Base-by-base conservation (phyloP, 495 filamentous ascomycete genomes). In the Cercophora sp. region DNA sequence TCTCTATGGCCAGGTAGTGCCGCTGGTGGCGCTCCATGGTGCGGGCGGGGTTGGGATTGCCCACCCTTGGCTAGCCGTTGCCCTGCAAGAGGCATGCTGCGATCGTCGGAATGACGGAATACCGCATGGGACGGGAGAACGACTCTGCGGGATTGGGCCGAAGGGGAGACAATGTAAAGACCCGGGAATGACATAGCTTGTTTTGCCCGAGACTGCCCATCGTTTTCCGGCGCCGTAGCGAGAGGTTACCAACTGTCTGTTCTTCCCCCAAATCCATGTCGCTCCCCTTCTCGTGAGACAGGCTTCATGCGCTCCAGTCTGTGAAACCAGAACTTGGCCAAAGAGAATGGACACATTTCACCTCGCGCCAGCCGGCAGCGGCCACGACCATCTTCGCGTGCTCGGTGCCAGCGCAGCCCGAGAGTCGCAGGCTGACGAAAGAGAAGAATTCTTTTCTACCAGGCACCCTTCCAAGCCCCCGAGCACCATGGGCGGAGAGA, bases 371-470 rank as follows among this genome's bases (percentile, higher is more conserved):
- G 55, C 18, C n/a, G 51, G 41, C 22, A 22, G 3, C 8, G 8
- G 19, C 15, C 44, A 23, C 9, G 51, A 62, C 4, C 11, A 22
- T 11, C n/a, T n/a, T n/a, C 45, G 48, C 9, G 18, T 19, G 10
- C 46, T 25, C 0, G 26, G 39, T 4, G 19, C 15, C 4, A 52
- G 42, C 13, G 6, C n/a, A 4, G 32, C 24, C 23, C 42, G 22
- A 3, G 51, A 54, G 10, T 50, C 50, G 4, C 46, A 44, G 1
- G 16, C 23, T 19, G 57, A 44, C 4, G 16, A 3, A 10, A 50
- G 45, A 10, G 51, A 57, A 42, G 62, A 61, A 1, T 61, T 45
- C 37, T 65, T 65, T 29, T 59, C 64, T n/a, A 60, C 57, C 2
- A 54, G 59, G 39, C 22, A 49, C 18, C 57, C 60, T 15, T 64